These are phyloP conservation scores for Lasiosphaeria ovina DNA, from an alignment of 495 filamentous ascomycete species.

Conservation along the genomic window DNA sequence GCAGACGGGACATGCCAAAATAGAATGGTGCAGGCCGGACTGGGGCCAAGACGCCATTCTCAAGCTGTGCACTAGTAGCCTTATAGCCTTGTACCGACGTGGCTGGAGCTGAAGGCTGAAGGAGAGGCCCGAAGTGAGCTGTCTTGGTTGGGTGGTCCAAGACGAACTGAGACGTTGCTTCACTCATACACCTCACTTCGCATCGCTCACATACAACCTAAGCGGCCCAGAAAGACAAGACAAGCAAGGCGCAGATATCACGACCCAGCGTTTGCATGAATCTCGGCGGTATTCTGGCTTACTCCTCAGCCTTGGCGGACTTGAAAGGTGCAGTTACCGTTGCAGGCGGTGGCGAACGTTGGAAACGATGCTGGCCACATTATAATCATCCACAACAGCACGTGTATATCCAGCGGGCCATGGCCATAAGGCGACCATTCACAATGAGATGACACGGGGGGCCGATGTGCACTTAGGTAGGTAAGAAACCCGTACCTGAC, in stretches of 20 bases:
- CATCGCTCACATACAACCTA: no score
- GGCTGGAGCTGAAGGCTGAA: constrained; percentile 37
- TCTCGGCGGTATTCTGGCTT: no score
- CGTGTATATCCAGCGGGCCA: background rate
- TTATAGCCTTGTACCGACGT: constrained; percentile 15
- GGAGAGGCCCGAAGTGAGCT: background rate
- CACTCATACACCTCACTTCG: background rate
- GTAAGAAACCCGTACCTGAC: background rate
- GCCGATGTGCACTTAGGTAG: background rate
- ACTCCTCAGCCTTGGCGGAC: no score
- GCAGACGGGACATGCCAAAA: constrained; percentile 14
- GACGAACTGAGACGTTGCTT: background rate
- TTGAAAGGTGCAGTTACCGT: no score
- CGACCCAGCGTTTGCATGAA: no score
- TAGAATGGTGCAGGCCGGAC: constrained; percentile 10
- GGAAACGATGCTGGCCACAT: no score
- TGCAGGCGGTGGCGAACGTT: no score
- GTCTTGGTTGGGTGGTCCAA: background rate
- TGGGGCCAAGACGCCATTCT: background rate
- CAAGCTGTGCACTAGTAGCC: constrained; percentile 4
- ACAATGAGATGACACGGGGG: background rate
- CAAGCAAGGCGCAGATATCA: no score
- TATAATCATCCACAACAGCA: no score
- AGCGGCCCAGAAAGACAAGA: no score
- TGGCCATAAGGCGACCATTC: background rate